Percentiles rank a stretch among this genome's conserved stretches.
Conservation (phyloP, 2,329 filamentous ascomycete species). For the Scedosporium apiospermum region DNA sequence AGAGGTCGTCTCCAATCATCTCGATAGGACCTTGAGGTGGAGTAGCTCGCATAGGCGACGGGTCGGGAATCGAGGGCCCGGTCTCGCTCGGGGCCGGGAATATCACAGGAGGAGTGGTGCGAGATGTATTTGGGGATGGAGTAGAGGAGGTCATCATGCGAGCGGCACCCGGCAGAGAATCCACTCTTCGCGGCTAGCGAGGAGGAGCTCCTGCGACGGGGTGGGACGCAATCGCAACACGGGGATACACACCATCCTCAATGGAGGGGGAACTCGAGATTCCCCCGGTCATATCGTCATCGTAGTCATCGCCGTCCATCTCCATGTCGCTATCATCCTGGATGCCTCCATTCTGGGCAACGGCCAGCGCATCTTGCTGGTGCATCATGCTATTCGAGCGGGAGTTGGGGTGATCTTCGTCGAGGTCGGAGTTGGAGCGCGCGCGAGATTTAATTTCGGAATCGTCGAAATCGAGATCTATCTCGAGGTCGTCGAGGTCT, state of each 20-base stretch:
- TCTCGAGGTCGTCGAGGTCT: conserved; percentile 8
- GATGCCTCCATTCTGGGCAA: conserved; percentile 52
- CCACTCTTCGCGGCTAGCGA: conserved; percentile 32
- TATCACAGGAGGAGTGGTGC: neutral
- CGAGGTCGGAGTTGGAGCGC: conserved; percentile 17
- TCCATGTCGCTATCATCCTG: conserved; percentile 56
- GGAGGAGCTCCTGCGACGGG: neutral
- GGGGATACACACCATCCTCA: conserved; percentile 80
- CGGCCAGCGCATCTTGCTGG: conserved; percentile 48
- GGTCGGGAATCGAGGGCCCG: neutral
- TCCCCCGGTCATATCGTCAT: conserved; percentile 95
- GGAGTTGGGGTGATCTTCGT: conserved; percentile 14
- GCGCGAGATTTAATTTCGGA: conserved; percentile 13
- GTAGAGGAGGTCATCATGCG: conserved; percentile 18
- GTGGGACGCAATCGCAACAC: neutral
- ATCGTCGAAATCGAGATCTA: conserved; percentile 8
- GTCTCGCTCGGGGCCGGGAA: neutral
- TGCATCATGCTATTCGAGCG: conserved; percentile 24
- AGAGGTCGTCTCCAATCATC: neutral
- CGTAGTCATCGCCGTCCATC: conserved; percentile 64
- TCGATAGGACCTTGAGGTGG: neutral
- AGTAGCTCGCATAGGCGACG: neutral
- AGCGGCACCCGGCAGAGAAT: conserved; percentile 25
- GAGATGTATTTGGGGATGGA: conserved; percentile 7
- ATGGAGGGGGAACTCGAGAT: conserved; percentile 98